Evolutionary conservation across 169 alveolate species (phyloP).

Genomic region (Eimeria acervulina): DNA sequence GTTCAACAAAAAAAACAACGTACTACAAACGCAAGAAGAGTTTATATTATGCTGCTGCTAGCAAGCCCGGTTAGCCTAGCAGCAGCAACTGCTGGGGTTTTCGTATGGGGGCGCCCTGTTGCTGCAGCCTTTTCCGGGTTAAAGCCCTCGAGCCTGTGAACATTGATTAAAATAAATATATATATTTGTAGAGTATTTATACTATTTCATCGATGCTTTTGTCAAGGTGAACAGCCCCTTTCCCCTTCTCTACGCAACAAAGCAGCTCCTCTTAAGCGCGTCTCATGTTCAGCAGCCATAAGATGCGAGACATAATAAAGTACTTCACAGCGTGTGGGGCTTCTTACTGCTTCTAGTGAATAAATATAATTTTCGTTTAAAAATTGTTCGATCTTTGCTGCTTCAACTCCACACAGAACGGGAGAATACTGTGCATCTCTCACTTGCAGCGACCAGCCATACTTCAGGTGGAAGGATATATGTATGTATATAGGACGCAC

Average conservation of each 20-base stretch:
- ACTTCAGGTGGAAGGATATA: too few species aligned
- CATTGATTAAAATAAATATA: background rate
- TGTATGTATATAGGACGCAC: too few species aligned
- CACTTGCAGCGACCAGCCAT: background rate
- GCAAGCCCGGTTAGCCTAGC: background rate
- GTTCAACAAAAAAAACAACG: background rate
- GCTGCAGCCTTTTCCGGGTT: background rate
- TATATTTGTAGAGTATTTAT: background rate
- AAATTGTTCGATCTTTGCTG: background rate
- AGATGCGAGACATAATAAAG: background rate
- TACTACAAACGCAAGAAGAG: background rate
- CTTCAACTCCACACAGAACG: background rate
- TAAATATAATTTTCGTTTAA: background rate
- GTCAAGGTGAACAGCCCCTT: background rate
- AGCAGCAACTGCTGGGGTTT: background rate
- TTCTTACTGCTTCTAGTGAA: background rate
- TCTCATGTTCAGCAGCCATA: background rate
- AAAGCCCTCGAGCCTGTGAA: background rate
- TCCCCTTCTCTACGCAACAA: background rate
- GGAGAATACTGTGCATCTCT: background rate
- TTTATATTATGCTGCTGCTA: background rate
- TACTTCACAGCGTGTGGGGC: background rate
- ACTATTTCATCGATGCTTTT: background rate
- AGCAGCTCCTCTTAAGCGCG: background rate
- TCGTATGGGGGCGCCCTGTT: background rate